A percentile compares a stretch with the other conserved stretches of the same genome.
Conservation (phyloP, 2,329 filamentous ascomycete species). For the Colletotrichum aenigma region DNA sequence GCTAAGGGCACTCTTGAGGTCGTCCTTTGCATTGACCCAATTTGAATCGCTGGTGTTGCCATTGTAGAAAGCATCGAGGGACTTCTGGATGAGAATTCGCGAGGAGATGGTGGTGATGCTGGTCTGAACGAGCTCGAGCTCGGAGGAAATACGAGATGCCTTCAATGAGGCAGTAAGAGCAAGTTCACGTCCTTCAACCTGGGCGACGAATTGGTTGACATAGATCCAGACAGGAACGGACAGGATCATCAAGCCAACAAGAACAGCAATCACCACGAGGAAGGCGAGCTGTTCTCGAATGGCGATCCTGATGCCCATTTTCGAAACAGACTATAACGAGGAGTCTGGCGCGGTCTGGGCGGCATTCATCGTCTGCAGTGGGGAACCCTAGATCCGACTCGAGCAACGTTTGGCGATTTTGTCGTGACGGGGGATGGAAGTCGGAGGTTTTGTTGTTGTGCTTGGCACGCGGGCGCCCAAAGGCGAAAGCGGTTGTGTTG, state of each 20-base stretch:
- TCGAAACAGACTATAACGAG: conserved; percentile 13
- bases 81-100: conserved; percentile 61
- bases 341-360: conserved; percentile 10
- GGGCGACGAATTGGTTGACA: conserved; percentile 57
- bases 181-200: conserved; percentile 65
- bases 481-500: not conserved
- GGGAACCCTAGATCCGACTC: not conserved
- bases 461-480: conserved; percentile 5
- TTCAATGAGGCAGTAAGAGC: conserved; percentile 85
- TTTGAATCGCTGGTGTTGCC: conserved; percentile 61
- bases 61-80: conserved; percentile 55
- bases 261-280: conserved; percentile 76
- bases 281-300: conserved; percentile 87
- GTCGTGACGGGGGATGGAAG: not conserved
- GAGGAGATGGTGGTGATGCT: conserved; percentile 76
- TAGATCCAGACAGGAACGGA: conserved; percentile 76
- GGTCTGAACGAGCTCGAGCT: conserved; percentile 79
- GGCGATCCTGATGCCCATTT: conserved; percentile 73
- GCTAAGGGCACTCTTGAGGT: conserved; percentile 74
- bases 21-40: conserved; percentile 65
- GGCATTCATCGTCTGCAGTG: conserved; percentile 18
- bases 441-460: not conserved
- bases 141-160: conserved; percentile 78
- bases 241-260: conserved; percentile 77
- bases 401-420: not conserved